Evolutionary conservation across 106 monocot species (phyloP).

Genomic region (Chionographis japonica): DNA sequence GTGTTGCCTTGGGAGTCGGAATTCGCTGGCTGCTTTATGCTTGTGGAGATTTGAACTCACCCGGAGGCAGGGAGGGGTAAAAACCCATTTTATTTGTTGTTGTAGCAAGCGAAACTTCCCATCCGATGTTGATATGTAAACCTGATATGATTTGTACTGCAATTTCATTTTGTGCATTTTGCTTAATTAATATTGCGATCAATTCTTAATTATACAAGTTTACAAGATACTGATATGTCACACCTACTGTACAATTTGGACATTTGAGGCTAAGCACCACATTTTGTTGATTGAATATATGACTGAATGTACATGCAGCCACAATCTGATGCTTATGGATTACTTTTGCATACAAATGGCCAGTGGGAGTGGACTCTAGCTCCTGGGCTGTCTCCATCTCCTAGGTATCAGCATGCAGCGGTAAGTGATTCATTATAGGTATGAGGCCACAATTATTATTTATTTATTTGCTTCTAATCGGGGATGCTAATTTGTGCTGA

Average conservation of each 20-base stretch:
- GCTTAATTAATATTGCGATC: too few species aligned
- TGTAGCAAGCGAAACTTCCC: too few species aligned
- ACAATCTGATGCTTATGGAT: slow-evolving; percentile 83
- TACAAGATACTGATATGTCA: too few species aligned
- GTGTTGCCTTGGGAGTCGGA: too few species aligned
- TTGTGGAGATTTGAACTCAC: too few species aligned
- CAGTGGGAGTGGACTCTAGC: slow-evolving; percentile 98
- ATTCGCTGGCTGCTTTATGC: too few species aligned
- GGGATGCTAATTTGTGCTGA: not conserved
- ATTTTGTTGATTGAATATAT: slow-evolving; percentile 2
- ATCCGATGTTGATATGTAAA: too few species aligned
- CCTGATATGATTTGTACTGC: too few species aligned
- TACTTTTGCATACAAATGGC: slow-evolving; percentile 95
- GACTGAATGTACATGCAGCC: slow-evolving; percentile 54
- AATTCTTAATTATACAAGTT: too few species aligned
- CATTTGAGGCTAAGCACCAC: not conserved
- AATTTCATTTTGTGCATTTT: too few species aligned
- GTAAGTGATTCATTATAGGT: slow-evolving; percentile 40
- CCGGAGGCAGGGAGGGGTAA: too few species aligned
- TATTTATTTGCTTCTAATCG: not conserved
- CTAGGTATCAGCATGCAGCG: slow-evolving; percentile 95
- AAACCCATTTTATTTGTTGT: too few species aligned
- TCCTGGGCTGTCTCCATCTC: slow-evolving; percentile 88
- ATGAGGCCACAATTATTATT: not conserved
- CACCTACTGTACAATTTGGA: not conserved